These are phyloP conservation scores for Collybia sp. DNA, from an alignment of 768 basidiomycete genomes.

Conservation along the genomic window DNA sequence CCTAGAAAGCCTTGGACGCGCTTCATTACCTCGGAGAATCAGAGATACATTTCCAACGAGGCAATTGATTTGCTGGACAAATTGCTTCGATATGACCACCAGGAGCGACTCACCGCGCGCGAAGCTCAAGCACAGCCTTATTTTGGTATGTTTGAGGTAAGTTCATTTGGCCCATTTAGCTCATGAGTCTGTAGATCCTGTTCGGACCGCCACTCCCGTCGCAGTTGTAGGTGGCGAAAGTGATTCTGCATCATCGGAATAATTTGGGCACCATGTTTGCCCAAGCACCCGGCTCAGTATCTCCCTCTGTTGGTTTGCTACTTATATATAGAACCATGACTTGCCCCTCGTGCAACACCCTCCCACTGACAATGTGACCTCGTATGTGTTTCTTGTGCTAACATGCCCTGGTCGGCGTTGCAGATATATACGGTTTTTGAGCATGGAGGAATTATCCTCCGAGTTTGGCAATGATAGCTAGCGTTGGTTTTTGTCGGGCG, in stretches of 20 bases:
- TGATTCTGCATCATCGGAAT: constrained; percentile 51
- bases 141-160: constrained; percentile 55
- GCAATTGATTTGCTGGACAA: constrained; percentile 96
- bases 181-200: constrained; percentile 48
- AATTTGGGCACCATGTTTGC: constrained; percentile 10
- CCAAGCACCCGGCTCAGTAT: not conserved
- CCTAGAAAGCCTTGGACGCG: constrained; percentile 93
- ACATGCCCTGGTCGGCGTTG: too few species aligned
- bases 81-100: constrained; percentile 93
- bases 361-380: too few species aligned
- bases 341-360: too few species aligned
- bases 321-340: too few species aligned
- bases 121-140: constrained; percentile 93
- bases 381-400: too few species aligned
- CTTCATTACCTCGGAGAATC: constrained; percentile 94
- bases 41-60: constrained; percentile 94
- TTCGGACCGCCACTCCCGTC: constrained; percentile 43
- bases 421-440: too few species aligned
- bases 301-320: too few species aligned
- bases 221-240: constrained; percentile 57
- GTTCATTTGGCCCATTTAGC: constrained; percentile 8
- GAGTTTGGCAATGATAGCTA: too few species aligned
- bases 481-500: too few species aligned
- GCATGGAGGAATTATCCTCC: too few species aligned
- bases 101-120: constrained; percentile 90